Conservation (phyloP, 805 yeast species). For the Clavispora vitiphila region DNA sequence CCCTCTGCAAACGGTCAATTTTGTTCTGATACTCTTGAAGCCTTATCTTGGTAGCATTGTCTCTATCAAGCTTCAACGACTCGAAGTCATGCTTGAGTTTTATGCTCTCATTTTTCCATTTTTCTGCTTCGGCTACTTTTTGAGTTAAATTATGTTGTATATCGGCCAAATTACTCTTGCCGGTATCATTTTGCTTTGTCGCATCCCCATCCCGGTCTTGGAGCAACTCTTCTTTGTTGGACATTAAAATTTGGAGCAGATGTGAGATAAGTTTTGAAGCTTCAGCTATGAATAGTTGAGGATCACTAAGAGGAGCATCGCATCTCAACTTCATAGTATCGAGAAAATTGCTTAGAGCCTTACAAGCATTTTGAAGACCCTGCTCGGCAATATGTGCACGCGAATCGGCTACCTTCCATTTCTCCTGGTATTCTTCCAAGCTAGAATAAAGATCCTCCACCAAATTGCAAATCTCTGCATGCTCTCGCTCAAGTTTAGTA, state of each 20-base stretch:
- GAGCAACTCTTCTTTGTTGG: not conserved
- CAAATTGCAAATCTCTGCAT: constrained; percentile 30
- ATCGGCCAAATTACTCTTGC: not conserved
- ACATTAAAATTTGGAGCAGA: not conserved
- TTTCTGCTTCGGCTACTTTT: not conserved
- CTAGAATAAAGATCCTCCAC: constrained; percentile 36
- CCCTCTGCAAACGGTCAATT: constrained; percentile 28
- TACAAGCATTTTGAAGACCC: not conserved
- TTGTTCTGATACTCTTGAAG: constrained; percentile 26
- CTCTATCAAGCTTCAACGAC: constrained; percentile 6
- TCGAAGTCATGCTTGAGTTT: not conserved
- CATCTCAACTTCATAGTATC: not conserved
- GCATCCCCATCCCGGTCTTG: not conserved
- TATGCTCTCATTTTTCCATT: not conserved
- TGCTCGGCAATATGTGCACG: constrained; percentile 4
- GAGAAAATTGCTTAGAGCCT: not conserved
- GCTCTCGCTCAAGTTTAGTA: constrained; percentile 18
- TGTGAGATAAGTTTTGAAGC: not conserved
- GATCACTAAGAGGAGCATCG: not conserved
- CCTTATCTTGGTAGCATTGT: constrained; percentile 19
- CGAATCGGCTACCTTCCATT: constrained; percentile 21
- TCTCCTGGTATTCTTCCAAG: constrained; percentile 30
- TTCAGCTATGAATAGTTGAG: not conserved
- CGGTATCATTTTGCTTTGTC: not conserved
- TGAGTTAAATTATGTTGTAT: not conserved